These are phyloP conservation scores for Clitocybe nebularis DNA, from an alignment of 1,284 basidiomycete species.

Conservation along the genomic window DNA sequence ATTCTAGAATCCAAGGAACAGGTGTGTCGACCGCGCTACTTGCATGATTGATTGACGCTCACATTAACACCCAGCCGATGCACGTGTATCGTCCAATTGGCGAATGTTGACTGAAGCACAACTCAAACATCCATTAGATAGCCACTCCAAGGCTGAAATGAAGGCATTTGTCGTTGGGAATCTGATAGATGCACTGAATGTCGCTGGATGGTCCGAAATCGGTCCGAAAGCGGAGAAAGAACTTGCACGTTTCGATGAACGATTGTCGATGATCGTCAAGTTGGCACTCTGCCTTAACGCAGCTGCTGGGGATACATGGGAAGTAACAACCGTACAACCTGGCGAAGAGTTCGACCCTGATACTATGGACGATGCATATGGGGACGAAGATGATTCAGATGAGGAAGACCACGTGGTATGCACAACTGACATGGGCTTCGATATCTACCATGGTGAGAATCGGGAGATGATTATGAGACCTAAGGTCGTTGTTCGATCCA, in stretches of 20 bases:
- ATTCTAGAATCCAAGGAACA: slow-evolving; percentile 24
- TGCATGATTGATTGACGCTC: neutral
- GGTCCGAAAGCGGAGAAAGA: slow-evolving; percentile 7
- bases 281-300: slow-evolving; percentile 18
- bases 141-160: slow-evolving; percentile 11
- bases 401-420: slow-evolving; percentile 14
- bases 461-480: slow-evolving; percentile 3
- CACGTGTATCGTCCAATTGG: slow-evolving; percentile 18
- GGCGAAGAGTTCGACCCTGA: slow-evolving; percentile 12
- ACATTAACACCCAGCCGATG: slow-evolving; percentile 6
- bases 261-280: slow-evolving; percentile 11
- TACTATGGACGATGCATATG: slow-evolving; percentile 19
- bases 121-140: slow-evolving; percentile 13
- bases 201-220: slow-evolving; percentile 14
- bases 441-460: neutral
- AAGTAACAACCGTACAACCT: slow-evolving; percentile 9
- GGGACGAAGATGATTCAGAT: slow-evolving; percentile 8
- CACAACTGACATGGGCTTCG: slow-evolving; percentile 14
- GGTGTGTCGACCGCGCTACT: too few relatives aligned
- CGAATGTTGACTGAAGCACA: slow-evolving; percentile 19
- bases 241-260: slow-evolving; percentile 11
- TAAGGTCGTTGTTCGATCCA: slow-evolving; percentile 9
- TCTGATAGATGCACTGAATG: slow-evolving; percentile 12
- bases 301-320: slow-evolving; percentile 12
- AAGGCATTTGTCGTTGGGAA: slow-evolving; percentile 14